Base-by-base conservation (phyloP, 345 rosid species). In the Corymbia maculata region DNA sequence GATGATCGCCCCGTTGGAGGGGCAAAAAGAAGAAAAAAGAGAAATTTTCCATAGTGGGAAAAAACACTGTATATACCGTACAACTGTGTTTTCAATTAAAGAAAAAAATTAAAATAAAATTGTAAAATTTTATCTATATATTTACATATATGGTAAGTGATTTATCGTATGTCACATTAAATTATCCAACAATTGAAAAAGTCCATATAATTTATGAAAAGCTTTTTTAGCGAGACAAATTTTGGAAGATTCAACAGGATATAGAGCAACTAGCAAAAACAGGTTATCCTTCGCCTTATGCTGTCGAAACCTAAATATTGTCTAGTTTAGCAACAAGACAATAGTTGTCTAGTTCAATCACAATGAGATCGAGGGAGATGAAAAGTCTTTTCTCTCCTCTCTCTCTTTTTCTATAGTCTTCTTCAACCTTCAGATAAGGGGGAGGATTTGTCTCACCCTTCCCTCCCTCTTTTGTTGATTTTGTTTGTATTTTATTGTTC, bases 211-310 rank as follows among this genome's bases (percentile, higher is more conserved):
- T 36, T 36, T 19, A 1, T n/a, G 0, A n/a, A 8, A 64, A 64
- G 30, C 7, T 15, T 3, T 64, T n/a, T 6, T 15, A 64, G 1
- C 1, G 0, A 64, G 30, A 64, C 10, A 64, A n/a, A 13, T 14
- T 14, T 64, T 61, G 15, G 16, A 1, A 61, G 0, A 26, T 0
- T 28, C 7, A 0, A 61, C 0, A 15, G 0, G 26, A 28, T 61
- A 28, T 61, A 28, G 68, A 61, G 68, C 32, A 61, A 26, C 0
- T 5, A 0, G 8, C 68, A 61, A 61, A 6, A 28, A 61, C 0
- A 7, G 12, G 68, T 61, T 1, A 26, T 0, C 16, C 1, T 61
- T 12, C 15, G 4, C 15, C 68, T 61, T 11, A 61, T 0, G 68
- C 0, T 61, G 68, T 26, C 4, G 68, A 61, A 61, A 61, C 68